Conservation (phyloP, 1,284 basidiomycete genomes). For the Malassezia sp. region DNA sequence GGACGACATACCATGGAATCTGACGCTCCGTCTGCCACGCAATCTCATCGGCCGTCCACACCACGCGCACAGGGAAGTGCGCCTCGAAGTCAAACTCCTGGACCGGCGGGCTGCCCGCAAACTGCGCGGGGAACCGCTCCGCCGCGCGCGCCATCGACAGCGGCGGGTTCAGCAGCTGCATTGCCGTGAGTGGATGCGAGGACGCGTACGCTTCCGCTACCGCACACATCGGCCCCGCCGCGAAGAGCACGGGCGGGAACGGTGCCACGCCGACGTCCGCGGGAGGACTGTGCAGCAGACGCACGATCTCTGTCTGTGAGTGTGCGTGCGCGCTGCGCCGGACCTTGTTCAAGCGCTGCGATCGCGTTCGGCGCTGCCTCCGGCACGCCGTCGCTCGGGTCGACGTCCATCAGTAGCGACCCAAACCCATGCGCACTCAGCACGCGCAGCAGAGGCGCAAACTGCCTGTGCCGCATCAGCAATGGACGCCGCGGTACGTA, state of each 20-base stretch:
- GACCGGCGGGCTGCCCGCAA: constrained; percentile 15
- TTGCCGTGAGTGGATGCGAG: constrained; percentile 31
- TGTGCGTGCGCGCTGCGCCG: constrained; percentile 20
- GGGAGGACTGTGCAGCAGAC: constrained; percentile 15
- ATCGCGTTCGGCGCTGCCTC: constrained; percentile 9
- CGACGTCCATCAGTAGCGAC: constrained; percentile 29
- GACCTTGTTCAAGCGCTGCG: constrained; percentile 12
- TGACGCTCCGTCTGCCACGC: constrained; percentile 17
- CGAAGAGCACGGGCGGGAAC: constrained; percentile 34
- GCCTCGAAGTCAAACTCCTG: constrained; percentile 34
- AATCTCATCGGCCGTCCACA: constrained; percentile 27
- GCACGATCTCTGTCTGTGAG: constrained; percentile 21
- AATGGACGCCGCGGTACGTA: constrained; percentile 15
- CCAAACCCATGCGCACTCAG: constrained; percentile 23
- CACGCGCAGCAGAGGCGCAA: constrained; percentile 14
- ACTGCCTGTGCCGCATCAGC: constrained; percentile 9
- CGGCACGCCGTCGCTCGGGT: constrained; percentile 17
- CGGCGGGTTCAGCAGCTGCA: constrained; percentile 35
- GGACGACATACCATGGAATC: constrained; percentile 35
- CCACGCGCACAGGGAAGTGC: constrained; percentile 30
- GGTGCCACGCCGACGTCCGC: constrained; percentile 12
- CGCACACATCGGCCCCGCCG: constrained; percentile 19
- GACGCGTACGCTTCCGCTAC: constrained; percentile 38
- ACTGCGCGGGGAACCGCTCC: constrained; percentile 4
- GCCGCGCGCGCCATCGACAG: constrained; percentile 20